A percentile compares a stretch with the other conserved stretches of the same genome.
phyloP scores from a whole-genome alignment of 1,284 basidiomycete genomes.

The Tilletia walkeri region DNA sequence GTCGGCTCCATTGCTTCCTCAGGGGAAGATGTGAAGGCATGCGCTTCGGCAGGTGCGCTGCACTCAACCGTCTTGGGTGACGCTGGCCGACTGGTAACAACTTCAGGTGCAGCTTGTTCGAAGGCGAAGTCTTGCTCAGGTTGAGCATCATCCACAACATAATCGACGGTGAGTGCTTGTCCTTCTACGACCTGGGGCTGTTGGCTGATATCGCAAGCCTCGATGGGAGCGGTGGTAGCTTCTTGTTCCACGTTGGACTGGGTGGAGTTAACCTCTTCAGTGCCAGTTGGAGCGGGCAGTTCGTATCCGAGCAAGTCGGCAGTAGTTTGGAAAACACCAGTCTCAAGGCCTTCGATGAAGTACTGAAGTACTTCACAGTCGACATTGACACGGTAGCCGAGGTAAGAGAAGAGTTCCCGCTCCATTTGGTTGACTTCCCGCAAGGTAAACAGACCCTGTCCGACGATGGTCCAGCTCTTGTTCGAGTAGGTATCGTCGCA shows the following conservation, averaged over 20 bases:
- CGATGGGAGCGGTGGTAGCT: too few relatives aligned
- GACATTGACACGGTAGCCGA: constrained; percentile 51
- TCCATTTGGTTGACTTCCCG: constrained; percentile 56
- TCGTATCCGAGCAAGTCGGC: constrained; percentile 11
- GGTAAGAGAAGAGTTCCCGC: constrained; percentile 55
- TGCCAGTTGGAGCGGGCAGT: neutral
- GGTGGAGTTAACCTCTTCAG: constrained; percentile 18
- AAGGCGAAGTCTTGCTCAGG: too few relatives aligned
- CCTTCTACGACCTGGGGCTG: too few relatives aligned
- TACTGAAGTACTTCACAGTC: constrained; percentile 42
- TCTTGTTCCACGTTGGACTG: too few relatives aligned
- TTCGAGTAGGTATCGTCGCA: constrained; percentile 56
- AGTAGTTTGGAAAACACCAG: constrained; percentile 21
- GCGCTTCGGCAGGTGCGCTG: neutral
- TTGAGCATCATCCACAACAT: too few relatives aligned
- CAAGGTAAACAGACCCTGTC: constrained; percentile 52
- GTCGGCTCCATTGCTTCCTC: constrained; percentile 10
- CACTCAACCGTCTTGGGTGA: constrained; percentile 22
- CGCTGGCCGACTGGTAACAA: neutral
- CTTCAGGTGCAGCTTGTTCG: neutral
- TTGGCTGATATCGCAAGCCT: too few relatives aligned
- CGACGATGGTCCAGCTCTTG: constrained; percentile 56
- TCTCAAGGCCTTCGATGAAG: constrained; percentile 44
- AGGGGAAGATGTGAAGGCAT: neutral
- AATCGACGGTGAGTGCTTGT: too few relatives aligned